Evolutionary conservation across 2,329 filamentous ascomycete species (phyloP).

Genomic region (Pseudohalonectria lignicola): DNA sequence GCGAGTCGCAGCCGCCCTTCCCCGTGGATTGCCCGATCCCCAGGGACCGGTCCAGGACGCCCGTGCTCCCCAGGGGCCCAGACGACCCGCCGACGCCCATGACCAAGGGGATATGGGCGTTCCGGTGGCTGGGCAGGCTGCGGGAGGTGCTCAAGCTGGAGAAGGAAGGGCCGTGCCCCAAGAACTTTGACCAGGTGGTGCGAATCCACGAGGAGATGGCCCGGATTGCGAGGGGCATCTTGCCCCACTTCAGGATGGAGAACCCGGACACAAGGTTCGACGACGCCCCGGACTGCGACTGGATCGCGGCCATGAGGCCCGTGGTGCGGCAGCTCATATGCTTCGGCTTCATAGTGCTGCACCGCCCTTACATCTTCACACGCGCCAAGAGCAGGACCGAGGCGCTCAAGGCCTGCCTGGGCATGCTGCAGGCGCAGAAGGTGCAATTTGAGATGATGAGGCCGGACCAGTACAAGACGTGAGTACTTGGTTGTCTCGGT

Average conservation of each 20-base stretch:
- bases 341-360: constrained; percentile 48
- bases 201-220: constrained; percentile 38
- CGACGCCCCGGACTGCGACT: constrained; percentile 35
- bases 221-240: constrained; percentile 34
- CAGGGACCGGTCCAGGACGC: constrained; percentile 31
- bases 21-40: constrained; percentile 43
- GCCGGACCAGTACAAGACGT: constrained; percentile 39
- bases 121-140: constrained; percentile 34
- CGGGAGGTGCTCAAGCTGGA: constrained; percentile 44
- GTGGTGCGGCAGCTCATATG: constrained; percentile 35
- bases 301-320: constrained; percentile 36
- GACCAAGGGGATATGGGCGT: constrained; percentile 40
- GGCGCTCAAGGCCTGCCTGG: constrained; percentile 43
- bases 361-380: constrained; percentile 52
- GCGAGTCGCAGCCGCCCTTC: constrained; percentile 31
- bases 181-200: constrained; percentile 42
- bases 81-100: constrained; percentile 46
- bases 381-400: constrained; percentile 39
- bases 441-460: constrained; percentile 34
- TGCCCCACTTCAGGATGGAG: constrained; percentile 39
- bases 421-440: constrained; percentile 43
- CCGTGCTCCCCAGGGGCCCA: constrained; percentile 33
- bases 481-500: constrained; percentile 4
- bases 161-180: constrained; percentile 41
- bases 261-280: constrained; percentile 50